Evolutionary conservation across 768 basidiomycete genomes (phyloP).

Genomic region (Podaxis mareebaensis): DNA sequence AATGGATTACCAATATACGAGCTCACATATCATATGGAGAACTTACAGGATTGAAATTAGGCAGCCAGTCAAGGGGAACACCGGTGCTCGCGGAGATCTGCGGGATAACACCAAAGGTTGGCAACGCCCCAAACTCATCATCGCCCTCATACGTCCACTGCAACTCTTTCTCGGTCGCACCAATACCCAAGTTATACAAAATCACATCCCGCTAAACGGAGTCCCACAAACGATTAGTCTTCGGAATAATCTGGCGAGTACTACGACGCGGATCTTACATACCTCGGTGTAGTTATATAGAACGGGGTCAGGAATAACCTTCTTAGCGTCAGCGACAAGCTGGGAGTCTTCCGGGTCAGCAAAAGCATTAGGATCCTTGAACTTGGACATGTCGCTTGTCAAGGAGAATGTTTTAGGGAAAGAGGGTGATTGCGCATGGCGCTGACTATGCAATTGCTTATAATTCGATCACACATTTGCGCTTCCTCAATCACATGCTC

Average conservation of each 20-base stretch:
- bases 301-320: conserved; percentile 47
- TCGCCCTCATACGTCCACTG: conserved; percentile 91
- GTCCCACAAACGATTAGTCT: neutral
- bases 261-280: neutral
- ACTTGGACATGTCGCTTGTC: conserved; percentile 31
- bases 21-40: neutral
- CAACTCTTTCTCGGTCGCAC: conserved; percentile 90
- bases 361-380: conserved; percentile 52
- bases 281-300: conserved; percentile 79
- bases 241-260: too few relatives aligned
- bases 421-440: neutral
- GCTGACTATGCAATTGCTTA: neutral
- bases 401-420: neutral
- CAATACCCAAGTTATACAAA: conserved; percentile 93
- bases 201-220: conserved; percentile 73
- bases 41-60: conserved; percentile 87
- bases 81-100: conserved; percentile 76
- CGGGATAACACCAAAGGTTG: conserved; percentile 95
- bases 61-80: conserved; percentile 81
- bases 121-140: conserved; percentile 82
- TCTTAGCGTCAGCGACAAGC: conserved; percentile 83
- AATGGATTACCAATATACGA: neutral
- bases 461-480: neutral
- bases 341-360: conserved; percentile 81
- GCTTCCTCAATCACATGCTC: conserved; percentile 1